phyloP scores from a whole-genome alignment of 2,329 filamentous ascomycete species.

The Cryphonectria carpinicola region DNA sequence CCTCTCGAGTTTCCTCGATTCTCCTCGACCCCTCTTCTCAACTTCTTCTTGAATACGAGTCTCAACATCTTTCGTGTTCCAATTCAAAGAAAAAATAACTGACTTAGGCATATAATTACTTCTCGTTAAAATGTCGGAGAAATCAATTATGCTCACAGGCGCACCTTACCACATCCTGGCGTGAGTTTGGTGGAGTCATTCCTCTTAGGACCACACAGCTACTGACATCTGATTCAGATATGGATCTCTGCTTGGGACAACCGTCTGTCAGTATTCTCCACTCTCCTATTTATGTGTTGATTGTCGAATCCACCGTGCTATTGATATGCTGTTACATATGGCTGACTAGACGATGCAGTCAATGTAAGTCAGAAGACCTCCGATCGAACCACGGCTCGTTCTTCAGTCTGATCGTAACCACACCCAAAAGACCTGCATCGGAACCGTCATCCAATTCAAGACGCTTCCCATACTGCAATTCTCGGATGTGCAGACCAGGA shows the following conservation, averaged over 20 bases:
- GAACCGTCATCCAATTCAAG: conserved; percentile 75
- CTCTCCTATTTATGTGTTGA: neutral
- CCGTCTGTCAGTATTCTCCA: conserved; percentile 72
- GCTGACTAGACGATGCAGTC: conserved; percentile 19
- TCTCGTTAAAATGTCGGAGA: conserved; percentile 45
- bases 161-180: conserved; percentile 78
- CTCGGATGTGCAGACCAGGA: conserved; percentile 74
- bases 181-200: conserved; percentile 45
- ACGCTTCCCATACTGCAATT: conserved; percentile 80
- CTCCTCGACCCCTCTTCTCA: neutral
- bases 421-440: conserved; percentile 68
- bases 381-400: neutral
- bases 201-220: conserved; percentile 7
- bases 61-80: neutral
- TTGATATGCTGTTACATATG: neutral
- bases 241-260: conserved; percentile 83
- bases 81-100: neutral
- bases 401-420: conserved; percentile 24
- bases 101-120: neutral
- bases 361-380: conserved; percentile 16
- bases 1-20: neutral
- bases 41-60: too few relatives aligned
- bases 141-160: conserved; percentile 61
- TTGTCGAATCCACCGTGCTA: neutral
- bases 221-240: conserved; percentile 60